phyloP scores from a whole-genome alignment of 805 yeast species.

The Nakazawaea ishiwadae region DNA sequence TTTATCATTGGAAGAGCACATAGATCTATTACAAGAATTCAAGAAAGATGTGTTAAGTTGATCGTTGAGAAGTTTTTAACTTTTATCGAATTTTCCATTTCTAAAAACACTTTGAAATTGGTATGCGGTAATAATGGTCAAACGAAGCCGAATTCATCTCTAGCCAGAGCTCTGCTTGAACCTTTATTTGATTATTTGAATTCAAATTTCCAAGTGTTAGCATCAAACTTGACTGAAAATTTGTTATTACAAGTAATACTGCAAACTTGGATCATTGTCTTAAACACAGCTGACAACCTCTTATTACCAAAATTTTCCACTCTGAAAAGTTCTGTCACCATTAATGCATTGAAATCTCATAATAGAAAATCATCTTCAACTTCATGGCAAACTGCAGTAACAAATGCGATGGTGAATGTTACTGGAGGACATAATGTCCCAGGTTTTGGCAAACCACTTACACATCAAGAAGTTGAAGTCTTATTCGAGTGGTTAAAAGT shows the following conservation, averaged over 20 bases:
- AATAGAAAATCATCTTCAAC: neutral
- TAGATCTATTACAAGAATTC: constrained; percentile 56
- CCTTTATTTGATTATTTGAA: constrained; percentile 76
- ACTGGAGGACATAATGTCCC: constrained; percentile 33
- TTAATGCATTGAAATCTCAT: constrained; percentile 15
- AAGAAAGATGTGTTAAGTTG: constrained; percentile 60
- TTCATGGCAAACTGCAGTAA: constrained; percentile 39
- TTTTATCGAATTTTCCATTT: constrained; percentile 37
- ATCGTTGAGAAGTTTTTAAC: constrained; percentile 72
- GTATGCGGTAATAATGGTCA: constrained; percentile 50
- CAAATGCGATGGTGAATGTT: constrained; percentile 47
- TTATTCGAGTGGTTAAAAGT: constrained; percentile 66
- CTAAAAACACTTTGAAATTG: constrained; percentile 41
- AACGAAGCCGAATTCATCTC: constrained; percentile 36
- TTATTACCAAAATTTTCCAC: constrained; percentile 67
- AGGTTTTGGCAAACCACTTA: constrained; percentile 52
- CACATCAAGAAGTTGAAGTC: constrained; percentile 58
- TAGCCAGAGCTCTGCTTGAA: constrained; percentile 58
- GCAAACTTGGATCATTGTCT: constrained; percentile 75
- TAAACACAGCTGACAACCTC: constrained; percentile 64
- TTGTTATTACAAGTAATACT: constrained; percentile 62
- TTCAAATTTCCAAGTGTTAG: constrained; percentile 60
- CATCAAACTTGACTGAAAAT: constrained; percentile 50
- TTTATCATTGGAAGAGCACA: constrained; percentile 77
- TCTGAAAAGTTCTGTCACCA: constrained; percentile 22